Base-by-base conservation (phyloP, 192 early-diverging fungal genomes). In the Powellomyces hirtus region DNA sequence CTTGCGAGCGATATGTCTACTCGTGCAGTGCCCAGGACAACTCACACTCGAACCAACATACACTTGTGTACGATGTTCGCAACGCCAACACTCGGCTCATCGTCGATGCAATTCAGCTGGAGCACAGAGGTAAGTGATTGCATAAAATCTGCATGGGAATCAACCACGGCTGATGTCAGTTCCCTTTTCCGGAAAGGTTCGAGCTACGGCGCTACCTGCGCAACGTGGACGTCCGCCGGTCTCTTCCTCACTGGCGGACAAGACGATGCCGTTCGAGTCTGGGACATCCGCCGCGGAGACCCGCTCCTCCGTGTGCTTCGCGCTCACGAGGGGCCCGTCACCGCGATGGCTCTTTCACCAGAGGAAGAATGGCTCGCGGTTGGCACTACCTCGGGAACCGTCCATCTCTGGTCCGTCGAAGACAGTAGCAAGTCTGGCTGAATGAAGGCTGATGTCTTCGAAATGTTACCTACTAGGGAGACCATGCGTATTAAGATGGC, bases 161-260 rank as follows among this genome's bases (percentile, higher is more conserved):
- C n/a, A n/a, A n/a, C n/a, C n/a, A n/a, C n/a, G n/a, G n/a, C n/a
- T n/a, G n/a, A n/a, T n/a, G n/a, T n/a, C n/a, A n/a, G n/a, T n/a
- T n/a, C n/a, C n/a, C n/a, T n/a, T n/a, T n/a, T n/a, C n/a, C n/a
- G n/a, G n/a, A n/a, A n/a, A n/a, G n/a, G n/a, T n/a, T n/a, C n/a
- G n/a, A 2, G 62, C n/a, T n/a, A 66, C 1, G 64, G 64, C 27
- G 36, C 59, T 10, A 58, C 31, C 1, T 55, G 51, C 14, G 53
- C 53, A 14, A 11, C n/a, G 11, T 66, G 49, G 29, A 42, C 40
- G 40, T 16, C 4, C 2, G 20, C n/a, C 1, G 53, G 49, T 14
- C 35, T 66, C n/a, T 49, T 66, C 4, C 30, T n/a, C 6, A 66
- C 53, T 51, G 49, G 64, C 16, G 64, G 64, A 20, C 64, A 52